phyloP scores from a whole-genome alignment of 2,329 filamentous ascomycete genomes.

The Amphichorda felina region DNA sequence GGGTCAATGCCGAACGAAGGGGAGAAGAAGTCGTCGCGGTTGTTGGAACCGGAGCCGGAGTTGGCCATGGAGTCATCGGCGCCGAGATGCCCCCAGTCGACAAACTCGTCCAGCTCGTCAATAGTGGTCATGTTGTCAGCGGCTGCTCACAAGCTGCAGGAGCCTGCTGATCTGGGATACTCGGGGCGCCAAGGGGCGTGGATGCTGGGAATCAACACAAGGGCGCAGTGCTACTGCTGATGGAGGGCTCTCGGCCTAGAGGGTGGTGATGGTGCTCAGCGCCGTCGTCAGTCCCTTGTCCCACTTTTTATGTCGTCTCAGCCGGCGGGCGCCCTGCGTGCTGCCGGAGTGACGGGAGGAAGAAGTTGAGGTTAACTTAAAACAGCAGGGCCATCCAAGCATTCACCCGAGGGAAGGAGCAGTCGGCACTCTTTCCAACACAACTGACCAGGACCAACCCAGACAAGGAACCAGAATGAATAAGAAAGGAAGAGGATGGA shows the following conservation, averaged over 20 bases:
- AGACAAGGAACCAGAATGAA: background rate
- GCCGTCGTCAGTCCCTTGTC: background rate
- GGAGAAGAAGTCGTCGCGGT: slow-evolving; percentile 9
- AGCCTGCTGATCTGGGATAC: no score
- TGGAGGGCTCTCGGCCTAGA: background rate
- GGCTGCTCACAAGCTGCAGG: background rate
- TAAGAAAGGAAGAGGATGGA: slow-evolving; percentile 6
- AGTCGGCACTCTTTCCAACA: no score
- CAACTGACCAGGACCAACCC: background rate
- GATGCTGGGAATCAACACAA: background rate
- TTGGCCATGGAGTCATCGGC: background rate
- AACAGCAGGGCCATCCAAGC: no score
- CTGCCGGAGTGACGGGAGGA: no score
- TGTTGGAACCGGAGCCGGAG: slow-evolving; percentile 8
- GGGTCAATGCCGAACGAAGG: slow-evolving; percentile 3
- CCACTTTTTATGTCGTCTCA: slow-evolving; percentile 1
- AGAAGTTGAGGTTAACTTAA: no score
- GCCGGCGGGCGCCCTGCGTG: background rate
- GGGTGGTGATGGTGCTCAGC: background rate
- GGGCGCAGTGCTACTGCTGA: background rate
- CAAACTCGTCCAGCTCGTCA: slow-evolving; percentile 49
- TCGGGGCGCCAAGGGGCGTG: slow-evolving; percentile 4
- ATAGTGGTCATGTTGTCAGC: slow-evolving; percentile 20
- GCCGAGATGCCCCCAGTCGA: slow-evolving; percentile 42
- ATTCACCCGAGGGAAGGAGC: no score